Base-by-base conservation (phyloP, 1,284 basidiomycete species). In the Salmacisia buchloeana region DNA sequence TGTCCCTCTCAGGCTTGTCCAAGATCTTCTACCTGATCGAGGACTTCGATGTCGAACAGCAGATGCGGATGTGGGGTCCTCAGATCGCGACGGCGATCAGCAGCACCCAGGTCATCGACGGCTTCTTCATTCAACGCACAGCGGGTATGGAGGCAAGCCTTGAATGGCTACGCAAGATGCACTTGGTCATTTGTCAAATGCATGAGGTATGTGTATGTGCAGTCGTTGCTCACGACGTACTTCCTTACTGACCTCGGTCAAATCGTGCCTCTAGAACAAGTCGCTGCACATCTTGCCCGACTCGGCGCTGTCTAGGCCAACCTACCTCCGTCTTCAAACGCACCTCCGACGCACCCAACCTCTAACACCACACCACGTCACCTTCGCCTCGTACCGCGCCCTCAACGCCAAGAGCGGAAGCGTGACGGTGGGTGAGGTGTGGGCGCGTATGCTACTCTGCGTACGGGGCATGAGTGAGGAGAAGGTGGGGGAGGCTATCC, bases 21-120 rank as follows among this genome's bases (percentile, higher is more conserved):
- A 76, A 84, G 59, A 79, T 85, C 45, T 82, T 84, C 63, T 86
- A 85, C 72, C 77, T 86, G 33, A 82, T 86, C 57, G 85, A 86
- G 70, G 83, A 84, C 61, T 83, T 81, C 73, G 81, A 84, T 64
- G 75, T 78, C 1, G 72, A 80, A 10, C 69, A 71, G 13, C 68
- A 78, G 57, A 71, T 75, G 68, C 68, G 68, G 54, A 68, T 67
- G 34, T 73, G 74, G 56, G 78, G 75, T 5, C 64, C 72, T 25
- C 73, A 73, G 63, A 81, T 81, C 45, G 76, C 77, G 65, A 82
- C 81, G 2, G 76, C 77, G 34, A 77, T 81, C 54, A 84, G 83
- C 15, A 83, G 84, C 65, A 81, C 84, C 3, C 84, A 85, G 67
- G 79, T 85, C 35, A 80, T 84, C 57, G 84, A 85, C 68, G 82